Evolutionary conservation across 768 basidiomycete genomes (phyloP), one percentile per base, ranked within the genome.

Genomic region (Tylopilus balloui): DNA sequence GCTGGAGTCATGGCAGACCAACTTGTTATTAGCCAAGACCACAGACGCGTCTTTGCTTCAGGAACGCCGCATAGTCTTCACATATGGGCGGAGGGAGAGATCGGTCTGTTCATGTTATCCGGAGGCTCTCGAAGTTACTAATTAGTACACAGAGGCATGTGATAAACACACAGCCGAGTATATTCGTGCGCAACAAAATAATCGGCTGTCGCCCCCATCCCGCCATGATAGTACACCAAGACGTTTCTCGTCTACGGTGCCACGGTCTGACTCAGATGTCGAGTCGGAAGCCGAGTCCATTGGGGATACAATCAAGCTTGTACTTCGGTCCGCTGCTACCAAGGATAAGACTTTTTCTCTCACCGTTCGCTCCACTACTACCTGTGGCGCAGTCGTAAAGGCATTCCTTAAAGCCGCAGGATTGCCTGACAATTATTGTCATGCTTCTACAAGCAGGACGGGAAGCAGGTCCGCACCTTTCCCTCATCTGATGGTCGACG

Each of bases 401-500:
- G 86, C 84, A 0, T 92, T 85, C 65, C 69, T 92, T 59, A 86
- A 79, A 64, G 80, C 78, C 58, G 79, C 81, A 5, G 83, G 78
- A 1, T 60, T 90, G 46, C 72, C 75, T 25, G 76, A 78, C 40
- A 72, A 79, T 35, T 84, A 84, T 54, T 68, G 71, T 23, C 63
- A 53, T 13, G 45, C 13, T 31, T 65, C 69, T 47, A 72, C 70
- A 45, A 64, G 65, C 34, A 65, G 57, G 36, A 40, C 47, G 6
- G 19, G 70, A 45, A 64, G 65, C 34, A 65, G 57, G 36, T 42
- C 47, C 7, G 19, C 27, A 17, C 59, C 58, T 24, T 56, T 50
- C 15, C 68, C 64, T 9, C 69, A 64, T 35, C 59, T 90, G 31
- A 73, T 71, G 56, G 69, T 91, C 20, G 88, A 92, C 57, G 88